Evolutionary conservation across 2,329 filamentous ascomycete genomes (phyloP), one percentile per base, ranked within the genome.

Genomic region (Dendrostoma leiphaemia): DNA sequence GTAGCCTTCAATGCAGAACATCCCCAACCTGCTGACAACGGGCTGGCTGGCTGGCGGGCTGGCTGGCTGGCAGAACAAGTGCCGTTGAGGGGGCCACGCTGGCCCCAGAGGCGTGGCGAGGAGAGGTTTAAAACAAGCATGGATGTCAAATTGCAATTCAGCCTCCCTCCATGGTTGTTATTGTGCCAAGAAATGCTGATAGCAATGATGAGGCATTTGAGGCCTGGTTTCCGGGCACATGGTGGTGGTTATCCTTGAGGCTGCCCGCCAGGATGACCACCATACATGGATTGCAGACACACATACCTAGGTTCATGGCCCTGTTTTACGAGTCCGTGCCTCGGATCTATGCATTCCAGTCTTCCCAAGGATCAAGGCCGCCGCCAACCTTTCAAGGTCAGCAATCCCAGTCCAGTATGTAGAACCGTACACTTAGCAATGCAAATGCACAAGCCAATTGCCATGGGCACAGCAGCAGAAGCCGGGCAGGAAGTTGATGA

Each of bases 111-210:
- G 12, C 13, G 21, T n/a, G 40, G 12, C 12, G n/a, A 24, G 28
- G 3, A 8, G 29, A 31, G 21, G 23, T 23, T n/a, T 15, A 35
- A 31, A 37, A 48, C 21, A 62, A 93, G 92, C 92, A 96, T 90
- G 88, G 90, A 96, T 96, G 91, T 97, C 91, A 96, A 96, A 96
- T 96, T 97, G 85, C 92, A 94, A 93, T 88, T 79, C 83, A 83
- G 86, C 85, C 86, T 72, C 72, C 70, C 71, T 71, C 59, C 58
- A 86, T 96, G 90, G 88, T 90, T 91, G 85, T 80, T 82, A 85
- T 92, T 94, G 92, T 91, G 92, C 91, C 91, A 92, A 96, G 91
- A 96, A 91, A 91, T 96, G 91, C 91, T 94, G 83, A 95, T 80
- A 94, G 81, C 68, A 71, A 85, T 60, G 61, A 62, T 62, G 47